Conservation (phyloP, 2,329 filamentous ascomycete species). For the Sarocladiaceae sp. region DNA sequence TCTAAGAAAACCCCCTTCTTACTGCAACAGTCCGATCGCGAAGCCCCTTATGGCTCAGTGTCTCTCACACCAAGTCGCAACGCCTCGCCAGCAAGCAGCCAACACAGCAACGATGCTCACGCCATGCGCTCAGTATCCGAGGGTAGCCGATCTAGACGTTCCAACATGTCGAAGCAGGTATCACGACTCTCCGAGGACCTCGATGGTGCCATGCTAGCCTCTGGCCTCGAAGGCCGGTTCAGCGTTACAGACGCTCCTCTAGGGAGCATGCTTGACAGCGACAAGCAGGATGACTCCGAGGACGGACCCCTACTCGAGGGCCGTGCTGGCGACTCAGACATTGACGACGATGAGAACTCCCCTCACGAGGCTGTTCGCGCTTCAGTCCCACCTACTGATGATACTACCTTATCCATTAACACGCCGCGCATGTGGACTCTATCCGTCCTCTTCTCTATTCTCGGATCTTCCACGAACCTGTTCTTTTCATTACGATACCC, state of each 20-base stretch:
- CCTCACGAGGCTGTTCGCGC: constrained; percentile 77
- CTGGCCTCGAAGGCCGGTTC: constrained; percentile 50
- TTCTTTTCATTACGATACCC: constrained; percentile 90
- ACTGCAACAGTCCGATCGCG: constrained; percentile 23
- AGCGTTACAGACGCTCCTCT: constrained; percentile 45
- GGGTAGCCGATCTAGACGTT: constrained; percentile 27
- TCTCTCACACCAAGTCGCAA: constrained; percentile 30
- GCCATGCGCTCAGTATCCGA: constrained; percentile 30
- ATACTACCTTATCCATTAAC: constrained; percentile 75
- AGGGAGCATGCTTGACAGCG: constrained; percentile 39
- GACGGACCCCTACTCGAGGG: constrained; percentile 28
- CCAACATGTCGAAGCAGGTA: constrained; percentile 25
- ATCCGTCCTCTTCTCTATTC: constrained; percentile 73
- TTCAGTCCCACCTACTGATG: constrained; percentile 71
- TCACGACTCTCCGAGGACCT: constrained; percentile 43
- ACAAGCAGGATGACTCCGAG: constrained; percentile 35
- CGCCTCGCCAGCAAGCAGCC: constrained; percentile 30
- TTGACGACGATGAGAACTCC: constrained; percentile 55
- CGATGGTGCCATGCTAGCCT: constrained; percentile 45
- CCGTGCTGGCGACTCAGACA: constrained; percentile 24
- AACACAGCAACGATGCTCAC: constrained; percentile 25
- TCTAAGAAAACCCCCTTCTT: constrained; percentile 33
- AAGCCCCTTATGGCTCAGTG: constrained; percentile 34
- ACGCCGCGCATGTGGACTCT: constrained; percentile 84
- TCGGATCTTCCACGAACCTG: constrained; percentile 79